Evolutionary conservation across 2,329 filamentous ascomycete species (phyloP), one percentile per base, ranked within the genome.

Genomic region (Dactylonectria macrodidyma): DNA sequence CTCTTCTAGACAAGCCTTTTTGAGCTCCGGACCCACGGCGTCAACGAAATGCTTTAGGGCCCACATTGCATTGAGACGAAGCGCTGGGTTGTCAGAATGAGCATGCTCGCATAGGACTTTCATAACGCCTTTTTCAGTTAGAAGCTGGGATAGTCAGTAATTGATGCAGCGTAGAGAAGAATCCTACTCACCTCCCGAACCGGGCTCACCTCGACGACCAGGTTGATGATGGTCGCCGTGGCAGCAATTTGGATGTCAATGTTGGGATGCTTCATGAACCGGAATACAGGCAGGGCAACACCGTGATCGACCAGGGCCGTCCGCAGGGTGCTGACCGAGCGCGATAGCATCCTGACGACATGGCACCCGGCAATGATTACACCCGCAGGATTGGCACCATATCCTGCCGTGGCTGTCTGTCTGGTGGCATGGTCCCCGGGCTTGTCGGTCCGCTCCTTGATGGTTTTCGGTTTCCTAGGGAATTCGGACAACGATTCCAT

Each of bases 61-160:
- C 95, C 96, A 99, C 2, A 99, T 82, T 24, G 95, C 95, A 75
- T 96, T 95, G 30, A 97, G 86, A 26, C 94, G 90, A 60, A 98
- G 85, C 54, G 91, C 89, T n/a, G 92, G 88, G 76, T 95, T 93
- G 54, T 88, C 87, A 0, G 93, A 96, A 78, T 93, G 93, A 1
- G 95, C 94, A 78, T 97, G 93, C 73, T 93, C 89, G 76, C 95
- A 97, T 1, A 98, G 84, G 0, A 92, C 88, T 68, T 90, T 90
- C 72, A 97, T 86, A 1, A 96, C 89, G 7, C 93, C 93, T 5
- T 88, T 88, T 56, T 93, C 90, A 7, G 93, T 87, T 38, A 98
- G 90, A 50, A 91, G 86, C 90, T 95, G 73, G 30, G 50, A n/a
- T 8, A 51, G 56, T 79, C 69, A 78, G 75, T 52, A 59, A 36